Conservation (phyloP, 768 basidiomycete species). For the Kwoniella heveanensis region DNA sequence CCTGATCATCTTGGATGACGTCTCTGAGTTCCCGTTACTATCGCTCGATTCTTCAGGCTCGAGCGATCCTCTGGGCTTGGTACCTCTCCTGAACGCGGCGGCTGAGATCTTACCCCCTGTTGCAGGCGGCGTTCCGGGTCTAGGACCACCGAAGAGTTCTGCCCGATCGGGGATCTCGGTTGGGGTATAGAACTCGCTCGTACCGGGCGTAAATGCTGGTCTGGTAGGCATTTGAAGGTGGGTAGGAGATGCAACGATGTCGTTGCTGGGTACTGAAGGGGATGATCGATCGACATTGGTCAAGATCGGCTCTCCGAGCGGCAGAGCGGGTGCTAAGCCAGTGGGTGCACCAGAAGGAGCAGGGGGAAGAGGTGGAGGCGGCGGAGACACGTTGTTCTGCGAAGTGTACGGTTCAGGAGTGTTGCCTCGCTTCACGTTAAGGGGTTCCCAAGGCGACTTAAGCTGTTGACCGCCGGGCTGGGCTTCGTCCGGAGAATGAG, state of each 20-base stretch:
- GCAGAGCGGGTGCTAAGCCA: neutral
- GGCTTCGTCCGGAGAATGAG: slow-evolving; percentile 10
- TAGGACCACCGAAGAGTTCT: neutral
- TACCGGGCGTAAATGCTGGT: slow-evolving; percentile 12
- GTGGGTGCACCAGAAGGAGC: slow-evolving; percentile 1
- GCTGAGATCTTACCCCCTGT: slow-evolving; percentile 47
- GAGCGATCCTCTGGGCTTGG: slow-evolving; percentile 17
- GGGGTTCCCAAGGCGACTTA: slow-evolving; percentile 42
- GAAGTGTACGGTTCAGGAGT: slow-evolving; percentile 22
- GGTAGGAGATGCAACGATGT: slow-evolving; percentile 10
- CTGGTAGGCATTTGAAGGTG: slow-evolving; percentile 7
- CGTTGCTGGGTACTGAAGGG: neutral
- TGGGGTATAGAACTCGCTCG: slow-evolving; percentile 24
- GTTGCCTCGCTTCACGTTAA: slow-evolving; percentile 36
- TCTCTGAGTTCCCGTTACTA: neutral
- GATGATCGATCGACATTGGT: neutral
- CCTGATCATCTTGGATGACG: slow-evolving; percentile 17
- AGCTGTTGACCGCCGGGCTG: neutral
- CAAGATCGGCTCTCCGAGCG: neutral
- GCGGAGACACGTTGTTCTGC: neutral
- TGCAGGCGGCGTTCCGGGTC: neutral
- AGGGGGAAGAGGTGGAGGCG: neutral
- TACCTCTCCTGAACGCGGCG: slow-evolving; percentile 40
- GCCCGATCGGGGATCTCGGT: slow-evolving; percentile 16
- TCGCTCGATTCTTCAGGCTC: slow-evolving; percentile 30